A percentile compares a stretch with the other conserved stretches of the same genome.
Conservation (phyloP, 2,329 filamentous ascomycete genomes). For the Blastomyces gilchristii region DNA sequence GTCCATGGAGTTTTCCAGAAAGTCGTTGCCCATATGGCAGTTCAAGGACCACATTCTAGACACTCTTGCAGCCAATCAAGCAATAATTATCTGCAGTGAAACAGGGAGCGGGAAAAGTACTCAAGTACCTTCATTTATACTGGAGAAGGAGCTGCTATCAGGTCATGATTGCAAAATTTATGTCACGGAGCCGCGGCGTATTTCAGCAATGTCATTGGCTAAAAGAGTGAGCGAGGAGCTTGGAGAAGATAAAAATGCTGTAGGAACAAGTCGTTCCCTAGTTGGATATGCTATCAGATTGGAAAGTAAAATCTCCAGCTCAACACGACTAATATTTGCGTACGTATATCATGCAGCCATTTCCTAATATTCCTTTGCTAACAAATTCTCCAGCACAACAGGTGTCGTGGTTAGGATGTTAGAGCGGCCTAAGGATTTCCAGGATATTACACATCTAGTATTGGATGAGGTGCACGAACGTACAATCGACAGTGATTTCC, state of each 20-base stretch:
- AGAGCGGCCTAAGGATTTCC: conserved; percentile 74
- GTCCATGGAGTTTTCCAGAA: conserved; percentile 66
- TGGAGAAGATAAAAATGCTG: conserved; percentile 69
- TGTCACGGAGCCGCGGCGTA: conserved; percentile 88
- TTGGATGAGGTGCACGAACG: conserved; percentile 98
- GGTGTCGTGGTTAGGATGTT: conserved; percentile 98
- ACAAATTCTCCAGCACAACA: conserved; percentile 36
- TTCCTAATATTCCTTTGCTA: conserved; percentile 22
- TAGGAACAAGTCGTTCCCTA: conserved; percentile 73
- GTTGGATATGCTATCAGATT: conserved; percentile 91
- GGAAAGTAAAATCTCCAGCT: conserved; percentile 72
- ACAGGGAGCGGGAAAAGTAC: conserved; percentile 97
- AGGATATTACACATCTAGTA: conserved; percentile 84
- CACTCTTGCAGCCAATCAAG: conserved; percentile 67
- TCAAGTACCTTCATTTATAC: conserved; percentile 85
- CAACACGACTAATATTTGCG: conserved; percentile 81
- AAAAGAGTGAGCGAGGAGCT: conserved; percentile 90
- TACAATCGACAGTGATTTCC: conserved; percentile 91
- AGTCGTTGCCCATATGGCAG: conserved; percentile 79
- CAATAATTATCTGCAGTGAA: conserved; percentile 90
- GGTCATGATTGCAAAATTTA: conserved; percentile 84
- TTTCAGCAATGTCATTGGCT: conserved; percentile 90
- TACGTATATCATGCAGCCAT: conserved; percentile 37
- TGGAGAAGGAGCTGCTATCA: conserved; percentile 75
- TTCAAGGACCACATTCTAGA: conserved; percentile 70